A percentile compares a stretch with the other conserved stretches of the same genome.
phyloP scores from a whole-genome alignment of 1,284 basidiomycete genomes.

The Cutaneotrichosporon sp. region DNA sequence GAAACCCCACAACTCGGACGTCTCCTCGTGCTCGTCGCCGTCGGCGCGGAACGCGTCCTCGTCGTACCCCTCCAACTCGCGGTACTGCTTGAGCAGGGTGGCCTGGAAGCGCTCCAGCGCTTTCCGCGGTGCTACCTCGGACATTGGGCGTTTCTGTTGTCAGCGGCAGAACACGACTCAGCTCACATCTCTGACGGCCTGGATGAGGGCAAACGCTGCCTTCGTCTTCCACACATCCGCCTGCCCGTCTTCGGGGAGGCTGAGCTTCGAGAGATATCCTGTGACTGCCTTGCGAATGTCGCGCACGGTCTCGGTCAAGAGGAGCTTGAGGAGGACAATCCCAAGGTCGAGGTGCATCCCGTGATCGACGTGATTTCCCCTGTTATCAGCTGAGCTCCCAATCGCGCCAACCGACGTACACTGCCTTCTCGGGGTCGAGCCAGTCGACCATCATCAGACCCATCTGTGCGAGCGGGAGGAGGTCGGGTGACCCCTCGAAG shows the following conservation, averaged over 20 bases:
- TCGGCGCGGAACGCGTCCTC: constrained; percentile 59
- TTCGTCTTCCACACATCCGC: constrained; percentile 64
- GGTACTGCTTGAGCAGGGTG: constrained; percentile 62
- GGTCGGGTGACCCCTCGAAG: constrained; percentile 70
- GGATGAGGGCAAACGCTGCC: constrained; percentile 63
- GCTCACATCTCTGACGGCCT: constrained; percentile 63
- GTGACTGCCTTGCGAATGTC: constrained; percentile 78
- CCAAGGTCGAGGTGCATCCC: constrained; percentile 76
- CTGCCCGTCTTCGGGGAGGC: constrained; percentile 62
- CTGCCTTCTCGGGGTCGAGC: constrained; percentile 82
- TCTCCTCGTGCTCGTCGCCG: constrained; percentile 30
- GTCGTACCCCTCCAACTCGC: constrained; percentile 63
- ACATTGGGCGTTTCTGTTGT: constrained; percentile 67
- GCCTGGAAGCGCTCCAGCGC: constrained; percentile 67
- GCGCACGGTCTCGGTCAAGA: constrained; percentile 48
- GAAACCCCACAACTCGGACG: constrained; percentile 41
- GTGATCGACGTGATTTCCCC: constrained; percentile 53
- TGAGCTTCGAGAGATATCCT: constrained; percentile 74
- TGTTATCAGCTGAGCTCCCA: constrained; percentile 41
- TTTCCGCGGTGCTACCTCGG: constrained; percentile 69
- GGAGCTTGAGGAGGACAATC: constrained; percentile 65
- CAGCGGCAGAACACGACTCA: not conserved
- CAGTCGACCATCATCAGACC: constrained; percentile 85
- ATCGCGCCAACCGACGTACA: constrained; percentile 57
- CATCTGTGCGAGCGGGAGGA: constrained; percentile 77